A percentile compares a stretch with the other conserved stretches of the same genome.
Evolutionary conservation across 2,329 filamentous ascomycete genomes (phyloP).

Genomic region (Lizonia empirigonia): DNA sequence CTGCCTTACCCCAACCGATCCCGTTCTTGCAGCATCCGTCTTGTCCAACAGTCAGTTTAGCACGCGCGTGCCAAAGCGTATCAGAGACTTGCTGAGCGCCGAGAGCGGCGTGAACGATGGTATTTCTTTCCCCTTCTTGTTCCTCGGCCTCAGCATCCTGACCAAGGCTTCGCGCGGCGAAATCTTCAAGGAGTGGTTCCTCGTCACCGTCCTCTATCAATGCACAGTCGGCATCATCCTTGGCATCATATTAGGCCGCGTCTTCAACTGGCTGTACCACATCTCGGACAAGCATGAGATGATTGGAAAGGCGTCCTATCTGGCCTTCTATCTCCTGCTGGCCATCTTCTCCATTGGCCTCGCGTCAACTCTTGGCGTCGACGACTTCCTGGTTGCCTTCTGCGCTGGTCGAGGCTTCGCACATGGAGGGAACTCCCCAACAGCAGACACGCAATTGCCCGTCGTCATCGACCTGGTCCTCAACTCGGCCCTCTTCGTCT

Average conservation of each 20-base stretch:
- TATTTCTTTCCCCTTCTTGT: constrained; percentile 62
- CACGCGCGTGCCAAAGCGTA: constrained; percentile 56
- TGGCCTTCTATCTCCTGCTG: constrained; percentile 62
- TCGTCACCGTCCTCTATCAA: constrained; percentile 62
- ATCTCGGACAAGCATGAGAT: constrained; percentile 54
- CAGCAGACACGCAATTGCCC: constrained; percentile 54
- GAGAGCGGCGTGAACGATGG: constrained; percentile 64
- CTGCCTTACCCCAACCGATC: constrained; percentile 63
- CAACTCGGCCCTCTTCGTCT: constrained; percentile 62
- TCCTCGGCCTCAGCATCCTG: constrained; percentile 57
- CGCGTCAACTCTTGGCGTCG: constrained; percentile 58
- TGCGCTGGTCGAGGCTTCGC: constrained; percentile 62
- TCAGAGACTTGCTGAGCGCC: constrained; percentile 59
- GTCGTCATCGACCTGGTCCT: constrained; percentile 61
- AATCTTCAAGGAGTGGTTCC: constrained; percentile 58
- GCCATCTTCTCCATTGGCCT: constrained; percentile 60
- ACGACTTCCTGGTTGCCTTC: constrained; percentile 64
- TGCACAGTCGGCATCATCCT: constrained; percentile 56
- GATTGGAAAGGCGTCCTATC: constrained; percentile 57
- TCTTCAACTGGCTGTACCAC: constrained; percentile 56
- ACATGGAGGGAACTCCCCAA: constrained; percentile 59
- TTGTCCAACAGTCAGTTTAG: constrained; percentile 61
- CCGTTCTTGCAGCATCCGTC: constrained; percentile 61
- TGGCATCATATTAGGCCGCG: constrained; percentile 55
- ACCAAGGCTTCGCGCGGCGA: constrained; percentile 46